A percentile compares a stretch with the other conserved stretches of the same genome.
Evolutionary conservation across 73 alveolate genomes (phyloP).

Genomic region (Blepharisma japonicum): DNA sequence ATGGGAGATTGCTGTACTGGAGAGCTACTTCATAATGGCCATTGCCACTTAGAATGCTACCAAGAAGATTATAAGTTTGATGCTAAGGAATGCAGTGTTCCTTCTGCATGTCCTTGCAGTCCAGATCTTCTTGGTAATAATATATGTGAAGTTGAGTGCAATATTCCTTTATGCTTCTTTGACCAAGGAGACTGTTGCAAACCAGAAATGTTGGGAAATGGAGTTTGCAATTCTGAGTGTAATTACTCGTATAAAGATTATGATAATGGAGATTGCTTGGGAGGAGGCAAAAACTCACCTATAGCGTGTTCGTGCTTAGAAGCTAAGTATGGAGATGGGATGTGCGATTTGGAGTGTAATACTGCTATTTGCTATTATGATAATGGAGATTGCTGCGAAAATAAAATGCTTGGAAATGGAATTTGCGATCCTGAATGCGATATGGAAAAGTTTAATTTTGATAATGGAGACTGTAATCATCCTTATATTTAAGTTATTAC

Average conservation of each 20-base stretch:
- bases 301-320: not conserved
- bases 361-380: not conserved
- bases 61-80: not conserved
- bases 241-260: not conserved
- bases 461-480: slow-evolving; percentile 8
- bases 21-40: not conserved
- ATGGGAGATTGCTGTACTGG: slow-evolving; percentile 7
- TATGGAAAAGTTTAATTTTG: not conserved
- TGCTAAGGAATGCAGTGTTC: not conserved
- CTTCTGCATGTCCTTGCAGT: not conserved
- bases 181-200: not conserved
- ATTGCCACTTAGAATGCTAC: not conserved
- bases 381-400: not conserved
- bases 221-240: slow-evolving; percentile 5
- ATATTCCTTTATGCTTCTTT: not conserved
- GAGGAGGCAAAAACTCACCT: not conserved
- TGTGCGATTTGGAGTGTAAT: not conserved
- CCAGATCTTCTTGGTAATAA: not conserved
- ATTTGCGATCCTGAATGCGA: not conserved
- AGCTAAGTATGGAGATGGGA: not conserved
- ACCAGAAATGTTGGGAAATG: not conserved
- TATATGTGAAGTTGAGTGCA: slow-evolving; percentile 22
- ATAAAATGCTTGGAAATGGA: not conserved
- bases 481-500: not conserved
- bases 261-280: not conserved